These are phyloP conservation scores for Camellia granthamiana DNA, from an alignment of 148 eudicot genomes.

Conservation along the genomic window DNA sequence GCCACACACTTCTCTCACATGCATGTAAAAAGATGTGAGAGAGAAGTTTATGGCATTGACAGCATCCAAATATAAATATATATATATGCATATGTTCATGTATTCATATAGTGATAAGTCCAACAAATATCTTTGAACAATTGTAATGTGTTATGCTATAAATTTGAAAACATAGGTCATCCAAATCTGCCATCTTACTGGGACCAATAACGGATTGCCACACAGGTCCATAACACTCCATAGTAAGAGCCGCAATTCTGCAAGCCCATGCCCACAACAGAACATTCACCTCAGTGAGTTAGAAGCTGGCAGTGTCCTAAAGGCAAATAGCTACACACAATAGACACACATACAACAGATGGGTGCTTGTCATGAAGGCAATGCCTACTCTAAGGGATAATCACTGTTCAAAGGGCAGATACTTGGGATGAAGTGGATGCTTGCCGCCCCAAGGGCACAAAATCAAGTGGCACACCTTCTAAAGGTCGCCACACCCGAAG, in stretches of 20 bases:
- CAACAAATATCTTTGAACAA: not conserved
- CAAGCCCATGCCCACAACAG: not conserved
- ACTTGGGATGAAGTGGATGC: not conserved
- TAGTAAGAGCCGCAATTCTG: not conserved
- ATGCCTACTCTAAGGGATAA: slow-evolving; percentile 1
- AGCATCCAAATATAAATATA: not conserved
- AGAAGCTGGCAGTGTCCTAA: not conserved
- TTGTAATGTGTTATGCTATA: not conserved
- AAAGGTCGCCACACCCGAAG: not conserved
- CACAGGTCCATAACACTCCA: not conserved
- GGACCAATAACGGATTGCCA: not conserved
- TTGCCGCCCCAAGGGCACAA: not conserved
- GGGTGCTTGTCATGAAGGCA: not conserved
- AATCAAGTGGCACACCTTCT: not conserved
- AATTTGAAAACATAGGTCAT: not conserved
- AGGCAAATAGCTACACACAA: not conserved
- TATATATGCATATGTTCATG: not conserved
- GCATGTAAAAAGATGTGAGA: no score
- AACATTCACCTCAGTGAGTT: not conserved
- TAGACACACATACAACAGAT: not conserved
- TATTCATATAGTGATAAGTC: not conserved
- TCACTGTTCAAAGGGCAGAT: not conserved
- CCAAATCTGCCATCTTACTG: not conserved
- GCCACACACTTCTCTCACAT: no score
- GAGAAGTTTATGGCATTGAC: no score